Conservation (phyloP, 495 filamentous ascomycete genomes). For the Cercophora samala region DNA sequence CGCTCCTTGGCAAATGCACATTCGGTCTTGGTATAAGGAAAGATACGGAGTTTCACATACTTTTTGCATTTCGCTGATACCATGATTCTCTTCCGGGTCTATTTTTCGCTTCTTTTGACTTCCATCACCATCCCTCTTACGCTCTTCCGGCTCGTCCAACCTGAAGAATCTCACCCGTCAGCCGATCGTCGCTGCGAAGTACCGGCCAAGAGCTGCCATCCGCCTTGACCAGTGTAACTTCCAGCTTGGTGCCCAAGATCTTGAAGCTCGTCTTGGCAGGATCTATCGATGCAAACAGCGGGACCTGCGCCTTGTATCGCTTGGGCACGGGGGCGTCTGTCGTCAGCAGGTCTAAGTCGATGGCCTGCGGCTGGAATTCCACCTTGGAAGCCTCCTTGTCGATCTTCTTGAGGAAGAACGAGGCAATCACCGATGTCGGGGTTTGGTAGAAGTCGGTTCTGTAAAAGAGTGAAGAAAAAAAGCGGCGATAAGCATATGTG, state of each 20-base stretch:
- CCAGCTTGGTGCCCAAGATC: slow-evolving; percentile 93
- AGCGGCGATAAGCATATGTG: slow-evolving; percentile 16
- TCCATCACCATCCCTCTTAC: slow-evolving; percentile 31
- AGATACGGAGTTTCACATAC: neutral
- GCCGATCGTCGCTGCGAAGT: slow-evolving; percentile 76
- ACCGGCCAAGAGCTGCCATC: slow-evolving; percentile 85
- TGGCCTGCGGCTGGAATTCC: slow-evolving; percentile 53
- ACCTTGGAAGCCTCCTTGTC: slow-evolving; percentile 73
- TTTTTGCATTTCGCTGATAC: neutral
- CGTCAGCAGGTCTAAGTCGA: slow-evolving; percentile 78
- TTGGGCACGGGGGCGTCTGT: slow-evolving; percentile 65
- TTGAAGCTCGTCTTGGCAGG: slow-evolving; percentile 69
- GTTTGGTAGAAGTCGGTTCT: slow-evolving; percentile 98
- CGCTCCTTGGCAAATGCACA: slow-evolving; percentile 13
- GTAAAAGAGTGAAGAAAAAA: slow-evolving; percentile 7
- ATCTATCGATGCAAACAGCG: slow-evolving; percentile 74
- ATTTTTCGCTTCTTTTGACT: slow-evolving; percentile 1
- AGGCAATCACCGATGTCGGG: slow-evolving; percentile 75
- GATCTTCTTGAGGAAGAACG: slow-evolving; percentile 95
- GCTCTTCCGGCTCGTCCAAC: slow-evolving; percentile 72
- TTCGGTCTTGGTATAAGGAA: neutral
- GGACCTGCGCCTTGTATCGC: slow-evolving; percentile 70
- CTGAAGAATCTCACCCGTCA: slow-evolving; percentile 77
- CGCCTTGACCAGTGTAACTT: slow-evolving; percentile 77
- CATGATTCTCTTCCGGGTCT: neutral